Percentiles rank a stretch among this genome's conserved stretches.
phyloP scores from a whole-genome alignment of 225 moss, liverwort and hornwort genomes.

The Bryoerythrophyllum caledonicum region DNA sequence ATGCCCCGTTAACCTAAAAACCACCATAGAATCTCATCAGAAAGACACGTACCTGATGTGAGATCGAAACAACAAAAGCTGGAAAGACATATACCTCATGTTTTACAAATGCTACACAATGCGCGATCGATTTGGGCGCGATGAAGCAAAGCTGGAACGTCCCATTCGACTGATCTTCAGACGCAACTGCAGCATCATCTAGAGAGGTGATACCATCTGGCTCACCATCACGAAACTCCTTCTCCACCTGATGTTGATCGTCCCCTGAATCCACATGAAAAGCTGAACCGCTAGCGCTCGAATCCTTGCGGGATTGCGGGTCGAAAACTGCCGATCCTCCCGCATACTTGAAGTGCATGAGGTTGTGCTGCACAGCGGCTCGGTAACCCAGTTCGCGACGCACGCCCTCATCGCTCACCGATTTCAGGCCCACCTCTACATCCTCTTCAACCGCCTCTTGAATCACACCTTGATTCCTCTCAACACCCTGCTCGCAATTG shows the following conservation, averaged over 20 bases:
- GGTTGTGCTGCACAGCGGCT: constrained; percentile 21
- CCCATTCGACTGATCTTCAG: constrained; percentile 18
- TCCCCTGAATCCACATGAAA: too few relatives aligned
- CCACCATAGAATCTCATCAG: constrained; percentile 3
- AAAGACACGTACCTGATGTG: background rate
- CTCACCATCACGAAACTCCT: background rate
- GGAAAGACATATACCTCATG: constrained; percentile 30
- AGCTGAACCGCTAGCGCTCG: constrained; percentile 13
- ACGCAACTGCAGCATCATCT: constrained; percentile 7
- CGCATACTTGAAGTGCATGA: constrained; percentile 16
- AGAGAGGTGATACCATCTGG: constrained; percentile 10
- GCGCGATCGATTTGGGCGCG: constrained; percentile 32
- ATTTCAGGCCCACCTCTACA: constrained; percentile 25
- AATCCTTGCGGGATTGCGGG: constrained; percentile 18
- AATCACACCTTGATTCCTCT: background rate
- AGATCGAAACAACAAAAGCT: background rate
- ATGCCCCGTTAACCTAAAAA: constrained; percentile 16
- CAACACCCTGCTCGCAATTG: constrained; percentile 1
- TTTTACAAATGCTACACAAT: constrained; percentile 34
- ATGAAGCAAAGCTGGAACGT: constrained; percentile 37
- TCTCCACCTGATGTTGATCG: constrained; percentile 9
- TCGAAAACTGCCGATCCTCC: constrained; percentile 18
- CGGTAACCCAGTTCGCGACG: background rate
- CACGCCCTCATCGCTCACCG: constrained; percentile 20
- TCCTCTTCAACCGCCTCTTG: constrained; percentile 21